Evolutionary conservation across 164 flowering plant genomes (phyloP), one percentile per base, ranked within the genome.

Genomic region (Chimonanthus praecox): DNA sequence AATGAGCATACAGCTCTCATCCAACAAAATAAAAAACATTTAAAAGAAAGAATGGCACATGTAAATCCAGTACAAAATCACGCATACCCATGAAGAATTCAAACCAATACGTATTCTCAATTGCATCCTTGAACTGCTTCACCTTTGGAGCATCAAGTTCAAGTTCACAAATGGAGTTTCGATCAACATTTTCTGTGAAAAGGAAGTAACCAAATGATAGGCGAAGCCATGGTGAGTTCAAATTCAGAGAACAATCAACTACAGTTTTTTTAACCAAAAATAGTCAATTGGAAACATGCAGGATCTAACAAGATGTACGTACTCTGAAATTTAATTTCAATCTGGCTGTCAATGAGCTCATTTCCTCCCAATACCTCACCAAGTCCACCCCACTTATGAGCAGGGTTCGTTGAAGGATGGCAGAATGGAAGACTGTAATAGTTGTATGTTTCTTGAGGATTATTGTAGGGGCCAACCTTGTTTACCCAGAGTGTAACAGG

Each of bases 341-440:
- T 84, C 82, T 86, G 90, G 78, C 99, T 91, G 77, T 96, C 99
- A 71, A 96, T 93, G 69, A 96, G 99, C 75, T 96, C 98, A 80
- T 96, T 96, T 78, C 99, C 99, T 76, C 99, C 99, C 49, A 96
- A 77, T 67, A 96, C 98, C 82, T 96, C 99, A 77, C 99, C 99
- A 76, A 96, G 98, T 44, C 99, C 99, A 76, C 97, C 98, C 99
- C 98, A 96, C 80, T 91, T 94, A 83, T 94, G 99, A 78, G 85
- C 85, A 75, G 89, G 69, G 81, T 82, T 80, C 9, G 87, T 84
- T 68, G 84, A 45, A 46, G 88, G 84, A 49, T 73, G 94, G 70
- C 99, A 96, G 81, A 92, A 96, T 64, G 99, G 99, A 76, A 96
- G 98, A 83, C 88, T 92, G 84, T 88, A 87, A 75, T 96, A 96